phyloP scores from a whole-genome alignment of 352 stramenopile species.

The Plasmopara halstedii region DNA sequence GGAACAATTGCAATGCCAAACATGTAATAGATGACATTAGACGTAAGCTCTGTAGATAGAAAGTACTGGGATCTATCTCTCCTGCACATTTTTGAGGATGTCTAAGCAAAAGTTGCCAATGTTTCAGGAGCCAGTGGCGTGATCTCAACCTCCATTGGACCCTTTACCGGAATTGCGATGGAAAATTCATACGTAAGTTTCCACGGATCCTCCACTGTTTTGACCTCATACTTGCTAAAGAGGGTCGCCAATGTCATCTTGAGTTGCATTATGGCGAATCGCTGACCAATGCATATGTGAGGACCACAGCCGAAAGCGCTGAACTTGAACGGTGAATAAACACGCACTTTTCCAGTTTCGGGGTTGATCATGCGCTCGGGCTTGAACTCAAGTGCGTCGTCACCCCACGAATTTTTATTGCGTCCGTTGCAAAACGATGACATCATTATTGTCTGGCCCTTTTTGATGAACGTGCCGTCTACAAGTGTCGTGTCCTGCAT shows the following conservation, averaged over 20 bases:
- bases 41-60: too few species aligned
- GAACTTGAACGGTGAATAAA: conserved; percentile 9
- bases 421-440: conserved; percentile 25
- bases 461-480: conserved; percentile 22
- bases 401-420: conserved; percentile 35
- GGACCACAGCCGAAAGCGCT: neutral
- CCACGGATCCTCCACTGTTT: conserved; percentile 34
- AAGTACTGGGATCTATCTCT: too few species aligned
- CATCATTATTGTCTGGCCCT: conserved; percentile 21
- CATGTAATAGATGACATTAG: too few species aligned
- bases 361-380: conserved; percentile 58
- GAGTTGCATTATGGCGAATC: conserved; percentile 53
- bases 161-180: conserved; percentile 34
- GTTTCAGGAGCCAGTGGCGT: neutral
- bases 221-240: conserved; percentile 40
- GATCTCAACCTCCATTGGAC: conserved; percentile 19
- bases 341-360: conserved; percentile 22
- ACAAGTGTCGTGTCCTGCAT: conserved; percentile 25
- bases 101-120: neutral
- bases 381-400: conserved; percentile 43
- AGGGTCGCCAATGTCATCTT: conserved; percentile 46
- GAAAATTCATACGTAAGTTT: conserved; percentile 43
- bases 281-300: conserved; percentile 40
- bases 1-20: too few species aligned
- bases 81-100: too few species aligned